These are phyloP conservation scores for Epichloe sp. DNA, from an alignment of 2,329 filamentous ascomycete species.

Conservation along the genomic window DNA sequence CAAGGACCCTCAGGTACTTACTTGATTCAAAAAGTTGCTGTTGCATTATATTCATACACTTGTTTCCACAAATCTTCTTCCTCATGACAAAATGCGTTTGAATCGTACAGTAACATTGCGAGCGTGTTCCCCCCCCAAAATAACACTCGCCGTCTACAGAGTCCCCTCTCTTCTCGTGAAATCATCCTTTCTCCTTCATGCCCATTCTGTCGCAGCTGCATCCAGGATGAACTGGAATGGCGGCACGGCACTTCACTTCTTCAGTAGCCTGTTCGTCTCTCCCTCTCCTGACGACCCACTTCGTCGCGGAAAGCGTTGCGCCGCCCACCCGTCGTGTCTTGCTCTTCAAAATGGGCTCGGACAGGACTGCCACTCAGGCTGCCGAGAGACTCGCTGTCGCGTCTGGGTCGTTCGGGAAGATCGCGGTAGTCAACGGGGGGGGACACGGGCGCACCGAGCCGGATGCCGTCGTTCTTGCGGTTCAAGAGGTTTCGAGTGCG, in stretches of 20 bases:
- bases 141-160: neutral
- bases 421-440: constrained; percentile 15
- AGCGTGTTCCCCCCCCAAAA: neutral
- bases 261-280: neutral
- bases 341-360: constrained; percentile 27
- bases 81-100: neutral
- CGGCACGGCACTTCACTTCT: neutral
- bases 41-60: too few species aligned
- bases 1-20: too few species aligned
- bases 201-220: neutral
- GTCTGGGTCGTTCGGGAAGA: constrained; percentile 10
- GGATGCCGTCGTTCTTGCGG: constrained; percentile 27
- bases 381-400: constrained; percentile 35
- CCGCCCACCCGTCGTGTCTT: constrained; percentile 17
- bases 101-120: neutral
- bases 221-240: neutral
- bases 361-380: constrained; percentile 36
- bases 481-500: constrained; percentile 23
- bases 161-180: neutral
- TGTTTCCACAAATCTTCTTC: neutral
- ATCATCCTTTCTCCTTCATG: neutral
- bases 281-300: constrained; percentile 30
- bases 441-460: constrained; percentile 25
- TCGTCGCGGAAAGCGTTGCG: constrained; percentile 38
- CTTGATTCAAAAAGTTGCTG: too few species aligned